Evolutionary conservation across 1,139 yeast genomes (phyloP).

Genomic region (Hansenula anomala): DNA sequence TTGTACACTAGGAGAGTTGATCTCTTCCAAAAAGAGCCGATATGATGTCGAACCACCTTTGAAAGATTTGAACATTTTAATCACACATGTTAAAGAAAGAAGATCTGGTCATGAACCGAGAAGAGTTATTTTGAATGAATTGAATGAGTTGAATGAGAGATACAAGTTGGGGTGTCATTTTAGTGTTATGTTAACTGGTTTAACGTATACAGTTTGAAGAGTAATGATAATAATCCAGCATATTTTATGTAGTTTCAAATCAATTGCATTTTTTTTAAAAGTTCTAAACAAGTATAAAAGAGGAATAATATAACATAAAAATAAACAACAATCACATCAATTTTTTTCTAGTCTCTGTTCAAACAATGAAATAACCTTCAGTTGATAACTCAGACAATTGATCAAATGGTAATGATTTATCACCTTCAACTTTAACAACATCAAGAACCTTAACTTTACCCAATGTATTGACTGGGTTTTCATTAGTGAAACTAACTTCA

Average conservation of each 20-base stretch:
- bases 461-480: constrained; percentile 32
- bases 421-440: constrained; percentile 34
- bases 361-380: constrained; percentile 64
- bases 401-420: constrained; percentile 63
- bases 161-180: constrained; percentile 38
- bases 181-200: constrained; percentile 52
- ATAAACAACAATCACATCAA: not conserved
- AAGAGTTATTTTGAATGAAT: constrained; percentile 38
- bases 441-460: constrained; percentile 43
- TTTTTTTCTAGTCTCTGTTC: constrained; percentile 6
- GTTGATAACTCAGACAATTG: constrained; percentile 56
- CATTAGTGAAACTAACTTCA: constrained; percentile 40
- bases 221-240: too few relatives aligned
- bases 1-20: constrained; percentile 25
- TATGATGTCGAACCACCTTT: constrained; percentile 27
- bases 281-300: not conserved
- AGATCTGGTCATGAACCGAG: constrained; percentile 47
- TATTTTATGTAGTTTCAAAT: too few relatives aligned
- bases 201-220: constrained; percentile 25
- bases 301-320: not conserved
- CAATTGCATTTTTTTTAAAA: not conserved
- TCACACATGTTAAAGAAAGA: constrained; percentile 70
- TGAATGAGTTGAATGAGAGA: constrained; percentile 36
- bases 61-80: constrained; percentile 46
- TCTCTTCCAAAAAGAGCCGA: not conserved